Evolutionary conservation across 345 rosid species (phyloP).

Genomic region (Eucalyptus paniculata): DNA sequence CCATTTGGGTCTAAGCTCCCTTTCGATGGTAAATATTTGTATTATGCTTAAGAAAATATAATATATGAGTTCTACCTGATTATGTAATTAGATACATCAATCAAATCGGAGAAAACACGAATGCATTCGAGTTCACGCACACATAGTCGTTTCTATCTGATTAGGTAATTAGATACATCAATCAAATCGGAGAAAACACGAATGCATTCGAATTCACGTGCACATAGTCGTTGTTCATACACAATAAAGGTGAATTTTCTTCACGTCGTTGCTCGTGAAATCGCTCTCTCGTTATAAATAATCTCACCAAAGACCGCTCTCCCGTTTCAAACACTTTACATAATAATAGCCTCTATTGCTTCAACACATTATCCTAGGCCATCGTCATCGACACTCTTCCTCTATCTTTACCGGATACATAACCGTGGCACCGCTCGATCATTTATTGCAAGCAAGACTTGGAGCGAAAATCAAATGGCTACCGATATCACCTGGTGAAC

Average conservation of each 20-base stretch:
- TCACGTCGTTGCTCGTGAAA: not conserved
- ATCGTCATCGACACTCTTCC: not conserved
- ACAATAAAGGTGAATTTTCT: not conserved
- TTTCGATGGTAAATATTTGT: not conserved
- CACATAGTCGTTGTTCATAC: not conserved
- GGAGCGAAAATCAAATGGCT: not conserved
- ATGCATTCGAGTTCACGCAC: too few relatives aligned
- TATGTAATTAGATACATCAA: not conserved
- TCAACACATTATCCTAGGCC: not conserved
- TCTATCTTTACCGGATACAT: not conserved
- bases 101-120: not conserved
- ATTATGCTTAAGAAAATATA: not conserved
- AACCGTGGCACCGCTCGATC: not conserved
- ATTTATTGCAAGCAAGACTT: not conserved
- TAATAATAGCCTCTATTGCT: not conserved
- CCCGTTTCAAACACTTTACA: not conserved
- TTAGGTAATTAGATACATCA: not conserved
- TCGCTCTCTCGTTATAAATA: not conserved
- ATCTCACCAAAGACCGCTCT: not conserved
- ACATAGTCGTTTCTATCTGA: not conserved
- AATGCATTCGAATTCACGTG: rapidly evolving
- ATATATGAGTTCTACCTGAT: not conserved
- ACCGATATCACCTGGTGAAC: not conserved
- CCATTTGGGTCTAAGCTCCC: not conserved
- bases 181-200: not conserved